Evolutionary conservation across 176 grass and related monocot species (phyloP).

Genomic region (Carex pumila): DNA sequence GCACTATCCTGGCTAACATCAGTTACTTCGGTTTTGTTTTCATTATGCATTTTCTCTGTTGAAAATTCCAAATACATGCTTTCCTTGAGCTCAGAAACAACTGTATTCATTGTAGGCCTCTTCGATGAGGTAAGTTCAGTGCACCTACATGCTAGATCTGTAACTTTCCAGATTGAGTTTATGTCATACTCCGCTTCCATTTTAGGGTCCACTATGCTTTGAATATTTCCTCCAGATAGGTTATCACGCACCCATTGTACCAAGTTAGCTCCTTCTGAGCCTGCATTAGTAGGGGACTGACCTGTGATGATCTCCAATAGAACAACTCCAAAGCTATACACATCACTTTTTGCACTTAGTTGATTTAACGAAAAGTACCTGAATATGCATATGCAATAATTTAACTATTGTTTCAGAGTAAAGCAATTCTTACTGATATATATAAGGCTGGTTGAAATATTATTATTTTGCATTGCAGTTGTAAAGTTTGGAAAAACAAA

Average conservation of each 20-base stretch:
- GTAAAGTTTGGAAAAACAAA: no score
- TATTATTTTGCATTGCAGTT: no score
- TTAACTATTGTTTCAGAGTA: no score
- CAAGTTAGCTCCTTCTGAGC: slow-evolving; percentile 8
- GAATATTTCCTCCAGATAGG: slow-evolving; percentile 32
- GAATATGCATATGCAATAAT: no score
- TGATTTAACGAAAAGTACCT: slow-evolving; percentile 31
- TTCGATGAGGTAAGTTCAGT: background rate
- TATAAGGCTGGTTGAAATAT: no score
- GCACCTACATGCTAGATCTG: slow-evolving; percentile 20
- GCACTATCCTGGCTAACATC: no score
- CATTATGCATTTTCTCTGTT: no score
- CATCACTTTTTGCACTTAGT: slow-evolving; percentile 40
- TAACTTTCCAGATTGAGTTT: slow-evolving; percentile 50
- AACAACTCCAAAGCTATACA: slow-evolving; percentile 43
- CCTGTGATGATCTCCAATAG: slow-evolving; percentile 41
- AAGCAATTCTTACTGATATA: no score
- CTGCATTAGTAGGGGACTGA: background rate
- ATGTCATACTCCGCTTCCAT: slow-evolving; percentile 33
- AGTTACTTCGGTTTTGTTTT: no score
- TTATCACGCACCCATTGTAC: slow-evolving; percentile 24
- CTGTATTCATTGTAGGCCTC: no score
- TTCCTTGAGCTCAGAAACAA: no score
- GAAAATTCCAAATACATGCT: no score
- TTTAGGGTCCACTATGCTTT: slow-evolving; percentile 27